phyloP scores from a whole-genome alignment of 371 early-diverging fungal genomes.

The Sanchytrium tribonematis region DNA sequence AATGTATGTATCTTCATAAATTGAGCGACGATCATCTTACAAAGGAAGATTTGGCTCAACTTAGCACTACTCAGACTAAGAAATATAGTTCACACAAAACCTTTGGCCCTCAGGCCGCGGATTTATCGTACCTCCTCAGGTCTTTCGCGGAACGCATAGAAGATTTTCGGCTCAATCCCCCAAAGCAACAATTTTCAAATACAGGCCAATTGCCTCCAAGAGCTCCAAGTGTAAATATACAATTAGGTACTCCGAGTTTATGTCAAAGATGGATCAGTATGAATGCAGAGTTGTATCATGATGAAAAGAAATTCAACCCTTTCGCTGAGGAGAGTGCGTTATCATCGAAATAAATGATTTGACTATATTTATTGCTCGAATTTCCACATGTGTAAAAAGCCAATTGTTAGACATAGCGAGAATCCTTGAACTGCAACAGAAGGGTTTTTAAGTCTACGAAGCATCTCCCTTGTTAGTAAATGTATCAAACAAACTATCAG shows the following conservation, averaged over 20 bases:
- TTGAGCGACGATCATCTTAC: constrained; percentile 49
- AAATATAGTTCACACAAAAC: neutral
- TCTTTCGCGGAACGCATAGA: neutral
- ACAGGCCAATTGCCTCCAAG: neutral
- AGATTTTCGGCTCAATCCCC: neutral
- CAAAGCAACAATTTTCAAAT: neutral
- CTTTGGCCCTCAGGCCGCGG: neutral
- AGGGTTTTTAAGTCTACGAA: neutral
- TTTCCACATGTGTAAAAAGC: neutral
- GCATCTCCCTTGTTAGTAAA: no score
- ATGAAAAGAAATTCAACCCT: neutral
- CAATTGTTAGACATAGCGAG: neutral
- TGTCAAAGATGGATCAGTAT: neutral
- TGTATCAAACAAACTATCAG: no score
- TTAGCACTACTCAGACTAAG: neutral
- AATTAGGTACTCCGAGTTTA: neutral
- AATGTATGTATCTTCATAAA: constrained; percentile 80
- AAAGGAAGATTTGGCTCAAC: constrained; percentile 22
- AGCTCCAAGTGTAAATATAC: neutral
- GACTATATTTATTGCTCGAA: neutral
- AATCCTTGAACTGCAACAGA: neutral
- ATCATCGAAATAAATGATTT: neutral
- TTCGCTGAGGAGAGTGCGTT: no score
- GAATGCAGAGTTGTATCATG: neutral
- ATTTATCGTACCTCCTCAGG: neutral